Evolutionary conservation across 108 stramenopile genomes (phyloP), one percentile per base, ranked within the genome.

Genomic region (Skeletonema tropicum): DNA sequence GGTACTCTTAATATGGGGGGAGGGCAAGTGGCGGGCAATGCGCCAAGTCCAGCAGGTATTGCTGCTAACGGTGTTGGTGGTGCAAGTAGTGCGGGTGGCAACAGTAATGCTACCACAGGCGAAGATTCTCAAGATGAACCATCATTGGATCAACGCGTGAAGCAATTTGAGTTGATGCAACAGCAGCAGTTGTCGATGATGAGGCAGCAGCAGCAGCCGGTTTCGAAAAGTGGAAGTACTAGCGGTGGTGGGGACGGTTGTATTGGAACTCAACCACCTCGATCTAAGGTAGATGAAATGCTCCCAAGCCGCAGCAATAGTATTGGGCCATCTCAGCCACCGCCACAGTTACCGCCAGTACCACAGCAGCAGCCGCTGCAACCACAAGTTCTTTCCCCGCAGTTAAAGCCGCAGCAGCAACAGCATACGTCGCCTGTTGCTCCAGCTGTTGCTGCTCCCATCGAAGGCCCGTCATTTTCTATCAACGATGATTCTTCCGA

Each of bases 121-220:
- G 68, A 46, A n/a, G 41, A 17, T 11, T 23, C 45, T 29, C 42
- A 45, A 45, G 42, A 45, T 42, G 42, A 33, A 68, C 35, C 30
- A 17, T 33, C 26, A 55, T 36, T 68, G 2, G 68, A 68, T 36
- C 49, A 68, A 25, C 68, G 68, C 33, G 68, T 68, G 2, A 32
- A 68, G 23, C 60, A 60, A 57, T 68, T 57, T 38, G 31, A 68
- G 49, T 10, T 57, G 19, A 57, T 68, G 52, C 68, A 68, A 6
- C 49, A 68, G 31, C 57, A 21, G 8, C 39, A 35, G 5, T 49
- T 49, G 45, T 42, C 42, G 42, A 45, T 46, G 10, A 41, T 46
- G 48, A 26, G 62, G 15, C 71, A 72, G 15, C 62, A 72, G 42
- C 26, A 33, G 29, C 3, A 57, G n/a, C n/a, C n/a, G 25, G 19